Conservation (phyloP, 148 eudicot species). For the Selenicereus undatus region DNA sequence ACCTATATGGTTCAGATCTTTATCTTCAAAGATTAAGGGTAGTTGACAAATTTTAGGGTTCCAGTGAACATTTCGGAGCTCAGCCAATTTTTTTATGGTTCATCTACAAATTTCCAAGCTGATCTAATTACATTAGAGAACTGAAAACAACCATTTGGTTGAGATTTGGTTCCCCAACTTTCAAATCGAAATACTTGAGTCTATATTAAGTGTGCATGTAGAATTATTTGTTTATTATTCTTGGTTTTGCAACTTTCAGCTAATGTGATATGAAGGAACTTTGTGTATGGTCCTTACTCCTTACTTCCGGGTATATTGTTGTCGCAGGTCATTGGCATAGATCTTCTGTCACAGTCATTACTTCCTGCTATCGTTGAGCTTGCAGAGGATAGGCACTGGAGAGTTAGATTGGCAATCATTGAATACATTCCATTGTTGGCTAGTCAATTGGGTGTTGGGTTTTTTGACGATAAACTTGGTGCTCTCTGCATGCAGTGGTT, state of each 20-base stretch:
- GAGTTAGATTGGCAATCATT: conserved; percentile 95
- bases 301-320: conserved; percentile 63
- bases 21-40: no score
- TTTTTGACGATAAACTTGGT: conserved; percentile 98
- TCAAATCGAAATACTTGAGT: not conserved
- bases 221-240: not conserved
- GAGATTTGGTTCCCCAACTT: conserved; percentile 51
- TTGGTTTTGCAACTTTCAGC: not conserved
- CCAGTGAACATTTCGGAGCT: no score
- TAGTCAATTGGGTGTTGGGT: conserved; percentile 95
- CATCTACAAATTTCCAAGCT: no score
- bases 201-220: not conserved
- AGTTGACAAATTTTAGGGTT: no score
- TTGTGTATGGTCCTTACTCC: conserved; percentile 19
- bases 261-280: not conserved
- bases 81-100: no score
- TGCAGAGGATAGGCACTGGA: conserved; percentile 99
- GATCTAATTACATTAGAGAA: conserved; percentile 12
- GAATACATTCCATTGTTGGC: conserved; percentile 95
- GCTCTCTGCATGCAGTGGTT: conserved; percentile 99
- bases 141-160: no score
- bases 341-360: conserved; percentile 86
- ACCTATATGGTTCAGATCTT: no score
- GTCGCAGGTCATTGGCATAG: conserved; percentile 92
- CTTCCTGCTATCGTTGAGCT: conserved; percentile 98